phyloP scores from a whole-genome alignment of 83 land plant genomes.

The Picea abies region DNA sequence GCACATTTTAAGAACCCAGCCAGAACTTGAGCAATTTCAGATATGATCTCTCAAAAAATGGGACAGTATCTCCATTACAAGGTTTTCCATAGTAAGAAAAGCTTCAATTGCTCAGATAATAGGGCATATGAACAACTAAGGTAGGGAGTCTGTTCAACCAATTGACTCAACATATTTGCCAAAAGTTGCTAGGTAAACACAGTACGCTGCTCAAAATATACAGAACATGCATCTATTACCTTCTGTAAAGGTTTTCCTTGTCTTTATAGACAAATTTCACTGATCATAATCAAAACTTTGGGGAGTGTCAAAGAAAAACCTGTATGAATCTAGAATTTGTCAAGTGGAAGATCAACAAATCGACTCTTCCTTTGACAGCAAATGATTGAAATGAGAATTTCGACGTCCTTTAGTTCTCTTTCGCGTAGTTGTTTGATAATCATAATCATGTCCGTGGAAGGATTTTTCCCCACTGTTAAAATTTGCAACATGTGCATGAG shows the following conservation, averaged over 20 bases:
- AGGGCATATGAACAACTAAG: constrained; percentile 96
- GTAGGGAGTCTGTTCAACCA: constrained; percentile 94
- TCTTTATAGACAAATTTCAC: constrained; percentile 81
- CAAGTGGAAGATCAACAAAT: too few relatives aligned
- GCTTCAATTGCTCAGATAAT: constrained; percentile 96
- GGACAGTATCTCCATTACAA: constrained; percentile 94
- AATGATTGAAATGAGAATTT: too few relatives aligned
- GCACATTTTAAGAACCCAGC: too few relatives aligned
- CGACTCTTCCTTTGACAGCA: too few relatives aligned
- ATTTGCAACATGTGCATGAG: too few relatives aligned
- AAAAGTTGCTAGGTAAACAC: constrained; percentile 97
- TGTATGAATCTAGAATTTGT: constrained; percentile 31
- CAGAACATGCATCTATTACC: constrained; percentile 96
- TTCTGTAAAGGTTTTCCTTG: constrained; percentile 73
- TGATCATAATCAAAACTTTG: constrained; percentile 92
- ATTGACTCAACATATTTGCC: constrained; percentile 82
- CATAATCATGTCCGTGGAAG: too few relatives aligned
- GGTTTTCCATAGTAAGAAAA: constrained; percentile 86
- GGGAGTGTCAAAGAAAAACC: constrained; percentile 97
- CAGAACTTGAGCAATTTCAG: too few relatives aligned
- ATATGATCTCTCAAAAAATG: constrained; percentile 93
- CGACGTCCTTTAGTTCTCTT: too few relatives aligned
- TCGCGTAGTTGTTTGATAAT: too few relatives aligned
- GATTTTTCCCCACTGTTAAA: too few relatives aligned
- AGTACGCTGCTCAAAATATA: constrained; percentile 93